A percentile compares a stretch with the other conserved stretches of the same genome.
Evolutionary conservation across 352 stramenopile genomes (phyloP).

Genomic region (Lagenidium sp.): DNA sequence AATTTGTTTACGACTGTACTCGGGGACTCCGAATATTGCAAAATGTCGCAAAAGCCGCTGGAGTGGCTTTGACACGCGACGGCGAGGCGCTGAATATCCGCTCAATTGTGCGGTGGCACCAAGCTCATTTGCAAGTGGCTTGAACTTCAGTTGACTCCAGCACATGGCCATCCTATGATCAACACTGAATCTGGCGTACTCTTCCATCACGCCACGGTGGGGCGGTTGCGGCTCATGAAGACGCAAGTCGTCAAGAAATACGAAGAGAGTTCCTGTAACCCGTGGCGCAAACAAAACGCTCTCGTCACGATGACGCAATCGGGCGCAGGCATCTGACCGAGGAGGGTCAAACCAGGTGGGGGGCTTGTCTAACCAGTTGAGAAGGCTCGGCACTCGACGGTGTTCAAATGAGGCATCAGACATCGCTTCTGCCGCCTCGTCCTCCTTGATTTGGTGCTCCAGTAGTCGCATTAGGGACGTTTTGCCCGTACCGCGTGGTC

Average conservation of each 20-base stretch:
- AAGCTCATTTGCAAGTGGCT: slow-evolving; percentile 23
- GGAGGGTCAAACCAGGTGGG: slow-evolving; percentile 26
- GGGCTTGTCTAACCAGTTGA: slow-evolving; percentile 40
- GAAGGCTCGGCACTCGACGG: slow-evolving; percentile 19
- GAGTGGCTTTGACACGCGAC: background rate
- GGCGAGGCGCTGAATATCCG: background rate
- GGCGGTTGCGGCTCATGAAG: background rate
- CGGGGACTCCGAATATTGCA: slow-evolving; percentile 26
- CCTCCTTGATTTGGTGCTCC: slow-evolving; percentile 21
- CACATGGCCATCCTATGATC: slow-evolving; percentile 34
- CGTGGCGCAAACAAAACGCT: slow-evolving; percentile 21
- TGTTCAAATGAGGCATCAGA: slow-evolving; percentile 39
- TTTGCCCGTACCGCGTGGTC: slow-evolving; percentile 35
- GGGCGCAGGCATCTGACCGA: background rate
- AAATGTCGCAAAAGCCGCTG: slow-evolving; percentile 43
- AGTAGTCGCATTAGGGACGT: slow-evolving; percentile 36
- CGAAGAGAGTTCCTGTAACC: slow-evolving; percentile 16
- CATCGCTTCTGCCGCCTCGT: slow-evolving; percentile 26
- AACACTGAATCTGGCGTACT: slow-evolving; percentile 40
- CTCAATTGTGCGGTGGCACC: slow-evolving; percentile 26
- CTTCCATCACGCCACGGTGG: slow-evolving; percentile 7
- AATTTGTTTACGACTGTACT: slow-evolving; percentile 33
- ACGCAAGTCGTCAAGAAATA: slow-evolving; percentile 52
- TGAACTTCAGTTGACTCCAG: slow-evolving; percentile 17
- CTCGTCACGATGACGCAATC: slow-evolving; percentile 24